Evolutionary conservation across 805 yeast genomes (phyloP).

Genomic region (Suhomyces canberraensis): DNA sequence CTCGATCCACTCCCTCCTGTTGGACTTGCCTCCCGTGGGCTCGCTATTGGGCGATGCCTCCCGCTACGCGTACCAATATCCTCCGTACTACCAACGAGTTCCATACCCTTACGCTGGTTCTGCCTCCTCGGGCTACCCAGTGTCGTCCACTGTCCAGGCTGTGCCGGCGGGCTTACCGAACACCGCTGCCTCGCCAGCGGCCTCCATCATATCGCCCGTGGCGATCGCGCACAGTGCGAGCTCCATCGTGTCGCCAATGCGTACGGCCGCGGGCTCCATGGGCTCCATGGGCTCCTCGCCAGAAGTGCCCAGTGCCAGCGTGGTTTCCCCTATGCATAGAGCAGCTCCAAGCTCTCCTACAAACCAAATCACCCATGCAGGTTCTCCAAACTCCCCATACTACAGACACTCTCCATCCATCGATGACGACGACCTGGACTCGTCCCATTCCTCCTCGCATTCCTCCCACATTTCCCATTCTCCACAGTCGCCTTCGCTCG

Average conservation of each 20-base stretch:
- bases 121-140: background rate
- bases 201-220: no score
- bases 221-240: no score
- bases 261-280: background rate
- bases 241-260: background rate
- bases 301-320: background rate
- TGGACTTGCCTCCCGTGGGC: slow-evolving; percentile 27
- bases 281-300: background rate
- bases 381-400: slow-evolving; percentile 16
- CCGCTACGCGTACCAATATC: slow-evolving; percentile 1
- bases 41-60: background rate
- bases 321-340: background rate
- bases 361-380: slow-evolving; percentile 15
- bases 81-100: background rate
- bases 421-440: slow-evolving; percentile 2
- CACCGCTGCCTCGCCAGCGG: no score
- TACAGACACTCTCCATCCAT: slow-evolving; percentile 12
- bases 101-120: background rate
- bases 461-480: no score
- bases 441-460: slow-evolving; percentile 8
- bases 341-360: slow-evolving; percentile 1
- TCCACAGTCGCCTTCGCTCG: slow-evolving; percentile 2
- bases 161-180: no score
- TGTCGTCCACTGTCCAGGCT: background rate
- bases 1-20: slow-evolving; percentile 31